These are phyloP conservation scores for Grosmannia clavigera DNA, from an alignment of 2,329 filamentous ascomycete genomes.

Conservation along the genomic window DNA sequence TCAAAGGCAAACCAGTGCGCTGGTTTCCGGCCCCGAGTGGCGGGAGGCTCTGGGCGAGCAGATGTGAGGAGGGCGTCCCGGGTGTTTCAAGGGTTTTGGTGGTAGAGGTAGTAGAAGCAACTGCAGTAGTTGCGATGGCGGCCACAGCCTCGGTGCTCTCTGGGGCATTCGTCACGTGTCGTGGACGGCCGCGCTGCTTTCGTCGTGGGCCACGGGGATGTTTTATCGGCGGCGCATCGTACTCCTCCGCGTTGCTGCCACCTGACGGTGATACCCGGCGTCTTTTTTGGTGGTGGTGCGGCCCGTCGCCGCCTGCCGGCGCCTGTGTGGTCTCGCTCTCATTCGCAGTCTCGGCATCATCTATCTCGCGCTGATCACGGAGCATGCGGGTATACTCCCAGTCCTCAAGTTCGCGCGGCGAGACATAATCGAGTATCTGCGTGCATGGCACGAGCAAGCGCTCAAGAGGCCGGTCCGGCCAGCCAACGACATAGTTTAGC, in stretches of 20 bases:
- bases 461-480: constrained; percentile 36
- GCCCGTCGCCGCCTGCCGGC: background rate
- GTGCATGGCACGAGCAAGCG: constrained; percentile 32
- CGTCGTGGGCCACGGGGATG: background rate
- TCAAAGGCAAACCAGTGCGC: constrained; percentile 6
- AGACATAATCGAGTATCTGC: constrained; percentile 45
- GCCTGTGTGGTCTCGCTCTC: background rate
- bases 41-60: constrained; percentile 1
- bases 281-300: background rate
- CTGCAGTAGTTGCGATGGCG: background rate
- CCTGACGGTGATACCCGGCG: background rate
- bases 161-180: background rate
- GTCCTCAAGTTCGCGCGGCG: constrained; percentile 40
- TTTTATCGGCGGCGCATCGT: background rate
- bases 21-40: background rate
- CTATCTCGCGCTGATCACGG: constrained; percentile 20
- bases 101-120: background rate
- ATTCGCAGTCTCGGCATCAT: background rate
- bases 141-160: background rate
- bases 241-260: background rate
- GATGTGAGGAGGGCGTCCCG: background rate
- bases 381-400: constrained; percentile 38
- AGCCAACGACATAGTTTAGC: constrained; percentile 42
- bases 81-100: background rate
- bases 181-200: background rate